Base-by-base conservation (phyloP, 164 flowering plant genomes). In the Chimonanthus salicifolius region DNA sequence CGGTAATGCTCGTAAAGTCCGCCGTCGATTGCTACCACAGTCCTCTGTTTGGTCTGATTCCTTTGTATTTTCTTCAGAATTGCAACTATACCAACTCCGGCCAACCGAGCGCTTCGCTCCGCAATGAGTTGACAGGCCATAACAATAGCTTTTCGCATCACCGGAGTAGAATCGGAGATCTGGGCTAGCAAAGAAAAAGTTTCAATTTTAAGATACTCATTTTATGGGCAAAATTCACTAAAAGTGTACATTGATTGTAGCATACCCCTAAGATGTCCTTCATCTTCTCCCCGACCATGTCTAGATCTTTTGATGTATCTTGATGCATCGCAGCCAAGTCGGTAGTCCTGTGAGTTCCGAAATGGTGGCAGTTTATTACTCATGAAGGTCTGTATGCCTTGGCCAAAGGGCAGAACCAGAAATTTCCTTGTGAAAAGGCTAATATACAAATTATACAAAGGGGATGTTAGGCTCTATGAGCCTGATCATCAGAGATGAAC, bases 241-340 rank as follows among this genome's bases (percentile, higher is more conserved):
- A 10, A 0, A 3, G 1, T 51, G 58, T 51, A 51, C 3, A 10
- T 15, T 18, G 5, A 47, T 15, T 54, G 66, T 0, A 72, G 7
- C n/a, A 49, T 78, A 86, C 91, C 85, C 74, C 84, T 18, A 87
- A 85, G 18, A 85, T 72, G 11, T 84, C 86, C 63, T 78, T 78
- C 62, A 90, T 75, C 78, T 87, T 90, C 74, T 83, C 81, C 4
- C 72, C 78, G 2, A 87, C 83, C 8, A 86, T 82, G 51, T 84
- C 83, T 68, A 75, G 89, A 72, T 84, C 83, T 65, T 86, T 86
- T 67, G 92, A 84, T 65, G 85, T 85, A 72, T 90, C 94, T 74
- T 90, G 94, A 83, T 90, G 92, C 90, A 90, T 90, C 16, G 88
- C 85, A 50, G 94, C 88, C 87, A 90, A 84, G 64, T 87, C 92